Evolutionary conservation across 768 basidiomycete genomes (phyloP).

Genomic region (Suillus brevipes): DNA sequence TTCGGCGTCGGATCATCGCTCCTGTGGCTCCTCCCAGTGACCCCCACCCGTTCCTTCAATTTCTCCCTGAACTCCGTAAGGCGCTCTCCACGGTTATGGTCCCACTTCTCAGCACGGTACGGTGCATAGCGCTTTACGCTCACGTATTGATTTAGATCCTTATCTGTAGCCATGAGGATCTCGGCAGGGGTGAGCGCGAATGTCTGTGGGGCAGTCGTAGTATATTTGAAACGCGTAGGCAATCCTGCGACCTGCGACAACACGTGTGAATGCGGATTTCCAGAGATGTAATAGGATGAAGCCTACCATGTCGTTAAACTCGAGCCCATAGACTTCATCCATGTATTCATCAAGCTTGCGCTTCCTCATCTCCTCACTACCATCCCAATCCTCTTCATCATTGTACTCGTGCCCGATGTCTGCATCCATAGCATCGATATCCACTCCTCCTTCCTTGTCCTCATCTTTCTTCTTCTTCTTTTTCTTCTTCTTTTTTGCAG

Average conservation of each 20-base stretch:
- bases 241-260: slow-evolving; percentile 52
- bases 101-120: slow-evolving; percentile 75
- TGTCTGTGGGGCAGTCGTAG: slow-evolving; percentile 57
- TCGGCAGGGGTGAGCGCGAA: slow-evolving; percentile 81
- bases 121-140: slow-evolving; percentile 90
- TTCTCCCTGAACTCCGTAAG: slow-evolving; percentile 72
- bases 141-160: slow-evolving; percentile 90
- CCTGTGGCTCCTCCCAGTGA: slow-evolving; percentile 13
- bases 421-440: slow-evolving; percentile 52
- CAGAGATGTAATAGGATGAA: background rate
- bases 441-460: slow-evolving; percentile 45
- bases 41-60: slow-evolving; percentile 45
- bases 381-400: slow-evolving; percentile 74
- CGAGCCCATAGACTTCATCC: slow-evolving; percentile 87
- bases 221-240: slow-evolving; percentile 92
- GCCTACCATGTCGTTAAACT: slow-evolving; percentile 94
- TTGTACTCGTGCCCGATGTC: slow-evolving; percentile 52
- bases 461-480: slow-evolving; percentile 36
- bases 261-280: background rate
- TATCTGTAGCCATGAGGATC: slow-evolving; percentile 88
- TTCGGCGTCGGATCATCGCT: slow-evolving; percentile 38
- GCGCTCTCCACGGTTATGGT: slow-evolving; percentile 59
- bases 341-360: slow-evolving; percentile 82
- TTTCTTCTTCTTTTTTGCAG: slow-evolving; percentile 49
- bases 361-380: slow-evolving; percentile 90